phyloP scores from a whole-genome alignment of 176 grass and related monocot genomes.

The Bolboschoenus planiculmis region DNA sequence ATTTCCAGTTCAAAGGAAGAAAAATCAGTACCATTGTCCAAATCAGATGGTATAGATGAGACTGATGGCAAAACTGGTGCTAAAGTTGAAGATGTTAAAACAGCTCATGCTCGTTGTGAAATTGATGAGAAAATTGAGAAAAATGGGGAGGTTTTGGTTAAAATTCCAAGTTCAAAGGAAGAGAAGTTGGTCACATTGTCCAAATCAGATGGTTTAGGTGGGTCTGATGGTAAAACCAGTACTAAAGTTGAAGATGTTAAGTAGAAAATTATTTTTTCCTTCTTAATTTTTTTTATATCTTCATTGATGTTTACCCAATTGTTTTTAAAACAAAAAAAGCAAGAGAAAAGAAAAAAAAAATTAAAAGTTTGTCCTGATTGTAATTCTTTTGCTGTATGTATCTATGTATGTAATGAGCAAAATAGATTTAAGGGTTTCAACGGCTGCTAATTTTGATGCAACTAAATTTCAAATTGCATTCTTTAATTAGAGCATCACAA shows the following conservation, averaged over 20 bases:
- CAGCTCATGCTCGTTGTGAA: not conserved
- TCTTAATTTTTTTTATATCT: not conserved
- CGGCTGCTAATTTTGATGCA: not conserved
- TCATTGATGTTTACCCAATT: not conserved
- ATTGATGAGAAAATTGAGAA: conserved; percentile 22
- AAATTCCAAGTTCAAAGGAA: conserved; percentile 6
- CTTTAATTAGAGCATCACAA: not conserved
- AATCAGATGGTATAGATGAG: not conserved
- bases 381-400: conserved; percentile 15
- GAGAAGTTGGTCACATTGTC: not conserved
- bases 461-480: not conserved
- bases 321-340: not conserved
- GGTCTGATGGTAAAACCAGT: not conserved
- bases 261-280: conserved; percentile 12
- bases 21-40: not conserved
- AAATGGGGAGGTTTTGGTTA: conserved; percentile 11
- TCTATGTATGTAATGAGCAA: conserved; percentile 21
- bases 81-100: conserved; percentile 9
- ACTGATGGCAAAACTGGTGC: not conserved
- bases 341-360: not conserved
- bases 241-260: conserved; percentile 9
- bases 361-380: conserved; percentile 2
- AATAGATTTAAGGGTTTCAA: not conserved
- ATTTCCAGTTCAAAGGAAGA: not conserved
- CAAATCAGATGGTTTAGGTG: conserved; percentile 11